Percentiles rank a stretch among this genome's conserved stretches.
Evolutionary conservation across 1,284 basidiomycete species (phyloP).

Genomic region (Malassezia yamatoensis): DNA sequence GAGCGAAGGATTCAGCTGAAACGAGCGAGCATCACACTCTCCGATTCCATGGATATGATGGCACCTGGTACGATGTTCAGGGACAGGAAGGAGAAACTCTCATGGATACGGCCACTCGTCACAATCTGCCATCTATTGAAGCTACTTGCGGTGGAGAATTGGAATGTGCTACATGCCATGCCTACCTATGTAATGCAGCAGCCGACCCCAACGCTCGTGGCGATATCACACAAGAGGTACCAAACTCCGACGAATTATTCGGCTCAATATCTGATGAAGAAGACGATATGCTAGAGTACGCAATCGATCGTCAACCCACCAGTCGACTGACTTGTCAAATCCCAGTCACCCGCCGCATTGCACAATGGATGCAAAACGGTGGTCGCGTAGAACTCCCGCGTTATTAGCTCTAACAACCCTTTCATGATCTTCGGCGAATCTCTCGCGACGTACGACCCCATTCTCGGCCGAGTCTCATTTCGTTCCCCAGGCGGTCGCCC

Average conservation of each 20-base stretch:
- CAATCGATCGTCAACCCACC: conserved; percentile 15
- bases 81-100: conserved; percentile 39
- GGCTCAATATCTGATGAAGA: conserved; percentile 20
- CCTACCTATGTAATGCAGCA: conserved; percentile 24
- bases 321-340: conserved; percentile 27
- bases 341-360: conserved; percentile 14
- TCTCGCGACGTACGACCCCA: not conserved
- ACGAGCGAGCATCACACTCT: conserved; percentile 16
- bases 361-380: conserved; percentile 19
- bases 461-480: conserved; percentile 7
- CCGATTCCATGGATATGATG: conserved; percentile 27
- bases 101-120: conserved; percentile 37
- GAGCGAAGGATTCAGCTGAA: too few relatives aligned
- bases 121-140: conserved; percentile 35
- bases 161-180: conserved; percentile 42
- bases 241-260: not conserved
- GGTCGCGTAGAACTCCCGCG: conserved; percentile 20
- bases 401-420: conserved; percentile 8
- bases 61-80: conserved; percentile 23
- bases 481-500: not conserved
- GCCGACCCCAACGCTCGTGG: conserved; percentile 9
- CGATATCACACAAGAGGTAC: not conserved
- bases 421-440: not conserved
- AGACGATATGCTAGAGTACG: conserved; percentile 31
- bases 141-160: conserved; percentile 44